Evolutionary conservation across 257 asterid species (phyloP).

Genomic region (Scutellaria barbata): DNA sequence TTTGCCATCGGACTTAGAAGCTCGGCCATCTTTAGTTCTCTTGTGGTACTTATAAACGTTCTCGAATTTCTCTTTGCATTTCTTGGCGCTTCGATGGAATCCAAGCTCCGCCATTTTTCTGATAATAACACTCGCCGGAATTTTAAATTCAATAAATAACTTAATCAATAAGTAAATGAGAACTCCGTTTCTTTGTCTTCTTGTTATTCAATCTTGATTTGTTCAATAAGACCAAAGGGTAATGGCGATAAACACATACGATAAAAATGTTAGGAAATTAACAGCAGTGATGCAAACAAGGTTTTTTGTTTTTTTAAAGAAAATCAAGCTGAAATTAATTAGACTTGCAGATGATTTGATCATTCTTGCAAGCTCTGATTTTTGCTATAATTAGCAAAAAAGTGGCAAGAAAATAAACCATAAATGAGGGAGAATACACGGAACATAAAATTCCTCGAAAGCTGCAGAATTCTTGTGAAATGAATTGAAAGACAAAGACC

Average conservation of each 20-base stretch:
- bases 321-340: constrained; percentile 16
- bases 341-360: no score
- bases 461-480: constrained; percentile 59
- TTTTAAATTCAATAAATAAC: neutral
- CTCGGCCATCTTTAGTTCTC: constrained; percentile 83
- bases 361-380: neutral
- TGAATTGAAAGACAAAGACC: constrained; percentile 46
- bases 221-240: constrained; percentile 31
- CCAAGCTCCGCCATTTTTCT: constrained; percentile 95
- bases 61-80: constrained; percentile 96
- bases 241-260: constrained; percentile 2
- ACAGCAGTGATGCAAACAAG: constrained; percentile 34
- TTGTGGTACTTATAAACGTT: constrained; percentile 89
- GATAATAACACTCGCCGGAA: constrained; percentile 23
- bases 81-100: constrained; percentile 75
- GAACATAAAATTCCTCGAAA: constrained; percentile 57
- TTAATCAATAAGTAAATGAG: neutral
- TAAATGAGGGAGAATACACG: constrained; percentile 48
- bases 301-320: no score
- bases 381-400: constrained; percentile 53
- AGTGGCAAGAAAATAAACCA: constrained; percentile 35
- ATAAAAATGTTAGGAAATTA: constrained; percentile 30
- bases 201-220: constrained; percentile 33
- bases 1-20: constrained; percentile 78
- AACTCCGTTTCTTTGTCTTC: neutral